Evolutionary conservation across 2,329 filamentous ascomycete genomes (phyloP).

Genomic region (Penicillium sp.): DNA sequence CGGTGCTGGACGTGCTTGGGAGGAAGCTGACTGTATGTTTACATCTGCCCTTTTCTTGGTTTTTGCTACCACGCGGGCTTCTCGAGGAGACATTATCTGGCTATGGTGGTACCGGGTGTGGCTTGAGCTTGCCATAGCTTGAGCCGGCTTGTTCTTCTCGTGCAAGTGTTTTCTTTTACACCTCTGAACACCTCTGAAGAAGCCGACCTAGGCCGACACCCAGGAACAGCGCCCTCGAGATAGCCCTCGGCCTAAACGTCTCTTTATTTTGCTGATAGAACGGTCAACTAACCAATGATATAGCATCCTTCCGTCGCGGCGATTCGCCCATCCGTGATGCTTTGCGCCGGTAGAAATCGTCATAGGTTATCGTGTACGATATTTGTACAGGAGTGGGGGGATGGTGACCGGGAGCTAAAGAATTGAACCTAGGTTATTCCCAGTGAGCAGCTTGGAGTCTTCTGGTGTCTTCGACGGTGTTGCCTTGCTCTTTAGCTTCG

Average conservation of each 20-base stretch:
- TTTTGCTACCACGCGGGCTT: background rate
- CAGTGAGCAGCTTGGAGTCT: conserved; percentile 1
- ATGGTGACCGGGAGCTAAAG: conserved; percentile 1
- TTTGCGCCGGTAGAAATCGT: conserved; percentile 33
- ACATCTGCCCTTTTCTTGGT: conserved; percentile 6
- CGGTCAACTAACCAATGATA: conserved; percentile 12
- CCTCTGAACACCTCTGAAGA: background rate
- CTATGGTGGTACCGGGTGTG: background rate
- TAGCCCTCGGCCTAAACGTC: background rate
- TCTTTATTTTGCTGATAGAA: background rate
- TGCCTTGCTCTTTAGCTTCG: conserved; percentile 2
- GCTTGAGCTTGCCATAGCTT: background rate
- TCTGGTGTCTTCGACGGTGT: background rate
- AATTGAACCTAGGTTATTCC: conserved; percentile 1
- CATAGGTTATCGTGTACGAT: conserved; percentile 34
- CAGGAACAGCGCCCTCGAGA: background rate
- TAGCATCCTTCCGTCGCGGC: conserved; percentile 46
- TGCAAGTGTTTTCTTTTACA: background rate
- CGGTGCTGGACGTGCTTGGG: conserved; percentile 92
- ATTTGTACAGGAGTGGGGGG: conserved; percentile 36
- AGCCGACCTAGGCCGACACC: background rate
- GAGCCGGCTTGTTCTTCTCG: background rate
- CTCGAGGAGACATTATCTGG: background rate
- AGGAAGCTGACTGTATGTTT: conserved; percentile 85
- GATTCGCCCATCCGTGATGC: conserved; percentile 41